Evolutionary conservation across 345 rosid genomes (phyloP).

Genomic region (Eucalyptus polyanthemos): DNA sequence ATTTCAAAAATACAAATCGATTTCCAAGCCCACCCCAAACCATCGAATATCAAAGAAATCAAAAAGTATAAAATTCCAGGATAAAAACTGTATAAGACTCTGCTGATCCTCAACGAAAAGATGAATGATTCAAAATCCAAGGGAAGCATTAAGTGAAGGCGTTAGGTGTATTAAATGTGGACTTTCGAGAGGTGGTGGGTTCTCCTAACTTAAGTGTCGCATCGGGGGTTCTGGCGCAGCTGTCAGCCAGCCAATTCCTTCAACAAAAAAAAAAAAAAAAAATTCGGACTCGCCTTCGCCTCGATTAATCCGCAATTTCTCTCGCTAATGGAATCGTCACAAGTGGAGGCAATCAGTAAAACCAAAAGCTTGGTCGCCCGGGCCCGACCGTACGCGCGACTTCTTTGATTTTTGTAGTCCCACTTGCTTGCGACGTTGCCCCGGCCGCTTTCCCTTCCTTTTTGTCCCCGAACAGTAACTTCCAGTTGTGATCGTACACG

Average conservation of each 20-base stretch:
- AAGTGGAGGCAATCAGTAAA: neutral
- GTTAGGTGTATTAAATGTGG: too few relatives aligned
- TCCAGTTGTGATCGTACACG: neutral
- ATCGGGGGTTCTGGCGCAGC: fast-evolving
- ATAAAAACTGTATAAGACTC: too few relatives aligned
- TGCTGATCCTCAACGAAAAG: too few relatives aligned
- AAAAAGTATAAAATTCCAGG: neutral
- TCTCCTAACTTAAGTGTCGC: too few relatives aligned
- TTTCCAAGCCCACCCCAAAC: neutral
- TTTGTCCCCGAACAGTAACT: neutral
- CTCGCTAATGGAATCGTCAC: neutral
- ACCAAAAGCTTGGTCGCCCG: neutral
- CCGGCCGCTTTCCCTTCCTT: neutral
- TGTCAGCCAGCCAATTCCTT: too few relatives aligned
- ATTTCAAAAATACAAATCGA: neutral
- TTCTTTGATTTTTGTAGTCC: neutral
- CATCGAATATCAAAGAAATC: neutral
- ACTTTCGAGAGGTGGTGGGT: too few relatives aligned
- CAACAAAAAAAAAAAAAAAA: too few relatives aligned
- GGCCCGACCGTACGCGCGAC: neutral
- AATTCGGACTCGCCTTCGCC: neutral
- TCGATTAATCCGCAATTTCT: neutral
- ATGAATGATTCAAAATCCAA: too few relatives aligned
- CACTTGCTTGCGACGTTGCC: neutral
- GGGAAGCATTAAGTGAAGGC: too few relatives aligned